Conservation (phyloP, 306 rosid species). For the Chamaecrista fasciculata region DNA sequence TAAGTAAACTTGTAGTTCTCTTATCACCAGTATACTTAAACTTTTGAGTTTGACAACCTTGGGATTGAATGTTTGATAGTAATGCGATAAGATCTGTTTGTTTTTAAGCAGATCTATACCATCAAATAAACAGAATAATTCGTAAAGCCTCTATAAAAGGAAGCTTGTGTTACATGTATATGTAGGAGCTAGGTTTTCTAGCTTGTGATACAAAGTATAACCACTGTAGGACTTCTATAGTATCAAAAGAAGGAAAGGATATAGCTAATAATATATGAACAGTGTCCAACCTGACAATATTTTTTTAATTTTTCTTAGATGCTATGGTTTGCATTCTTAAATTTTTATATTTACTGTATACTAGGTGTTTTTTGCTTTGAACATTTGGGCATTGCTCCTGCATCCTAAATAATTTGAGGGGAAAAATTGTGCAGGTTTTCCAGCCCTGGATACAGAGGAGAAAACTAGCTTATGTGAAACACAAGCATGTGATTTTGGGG, state of each 20-base stretch:
- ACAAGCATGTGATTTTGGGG: slow-evolving; percentile 75
- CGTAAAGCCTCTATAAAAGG: background rate
- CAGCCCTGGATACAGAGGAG: slow-evolving; percentile 93
- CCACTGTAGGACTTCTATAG: too few species aligned
- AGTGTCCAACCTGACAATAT: background rate
- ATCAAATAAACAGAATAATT: background rate
- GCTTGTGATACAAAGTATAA: background rate
- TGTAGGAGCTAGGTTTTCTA: background rate
- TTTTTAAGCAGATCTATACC: background rate
- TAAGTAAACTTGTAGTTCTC: too few species aligned
- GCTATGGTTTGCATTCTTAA: background rate
- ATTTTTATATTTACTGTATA: slow-evolving; percentile 11
- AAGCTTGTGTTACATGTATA: background rate
- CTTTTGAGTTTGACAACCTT: too few species aligned
- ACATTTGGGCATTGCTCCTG: slow-evolving; percentile 3
- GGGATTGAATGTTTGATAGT: too few species aligned
- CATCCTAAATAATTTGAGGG: slow-evolving; percentile 7
- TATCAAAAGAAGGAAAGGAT: background rate
- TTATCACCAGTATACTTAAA: too few species aligned
- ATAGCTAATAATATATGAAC: background rate
- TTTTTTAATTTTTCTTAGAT: slow-evolving; percentile 9
- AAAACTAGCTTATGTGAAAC: slow-evolving; percentile 59
- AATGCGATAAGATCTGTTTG: background rate
- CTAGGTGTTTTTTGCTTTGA: background rate
- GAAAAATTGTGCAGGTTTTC: slow-evolving; percentile 56